Evolutionary conservation across 306 rosid genomes (phyloP).

Genomic region (Citrullus mucosospermus): DNA sequence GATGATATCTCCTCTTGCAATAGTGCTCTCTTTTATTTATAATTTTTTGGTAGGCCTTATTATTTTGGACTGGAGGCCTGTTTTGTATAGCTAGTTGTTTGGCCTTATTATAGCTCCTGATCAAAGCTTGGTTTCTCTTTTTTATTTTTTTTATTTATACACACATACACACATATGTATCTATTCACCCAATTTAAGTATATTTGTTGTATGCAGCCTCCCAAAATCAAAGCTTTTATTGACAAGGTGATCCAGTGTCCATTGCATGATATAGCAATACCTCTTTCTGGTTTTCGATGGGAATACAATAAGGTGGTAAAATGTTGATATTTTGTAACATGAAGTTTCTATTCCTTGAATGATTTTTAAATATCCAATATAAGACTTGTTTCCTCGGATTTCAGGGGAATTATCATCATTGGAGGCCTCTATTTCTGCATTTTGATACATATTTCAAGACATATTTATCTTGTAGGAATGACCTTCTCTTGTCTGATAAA

Average conservation of each 20-base stretch:
- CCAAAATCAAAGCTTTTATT: conserved; percentile 74
- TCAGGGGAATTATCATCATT: conserved; percentile 95
- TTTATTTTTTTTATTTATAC: no score
- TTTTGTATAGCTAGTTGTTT: neutral
- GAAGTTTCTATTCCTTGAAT: neutral
- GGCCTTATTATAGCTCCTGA: neutral
- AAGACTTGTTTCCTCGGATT: conserved; percentile 17
- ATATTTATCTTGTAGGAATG: conserved; percentile 67
- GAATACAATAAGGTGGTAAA: conserved; percentile 73
- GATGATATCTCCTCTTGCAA: neutral
- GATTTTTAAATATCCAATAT: neutral
- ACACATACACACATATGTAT: no score
- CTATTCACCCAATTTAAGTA: neutral
- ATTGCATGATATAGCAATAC: conserved; percentile 80
- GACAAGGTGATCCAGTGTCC: conserved; percentile 93
- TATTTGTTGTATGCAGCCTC: conserved; percentile 57
- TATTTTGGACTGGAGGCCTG: neutral
- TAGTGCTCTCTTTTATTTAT: neutral
- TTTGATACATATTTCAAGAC: conserved; percentile 95
- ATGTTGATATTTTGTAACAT: neutral
- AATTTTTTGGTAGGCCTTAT: neutral
- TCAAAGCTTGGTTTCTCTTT: neutral
- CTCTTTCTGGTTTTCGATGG: conserved; percentile 94
- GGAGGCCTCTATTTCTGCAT: conserved; percentile 89
- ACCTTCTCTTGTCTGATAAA: conserved; percentile 69